phyloP scores from a whole-genome alignment of 192 early-diverging fungal genomes.

The Funneliformis mosseae region DNA sequence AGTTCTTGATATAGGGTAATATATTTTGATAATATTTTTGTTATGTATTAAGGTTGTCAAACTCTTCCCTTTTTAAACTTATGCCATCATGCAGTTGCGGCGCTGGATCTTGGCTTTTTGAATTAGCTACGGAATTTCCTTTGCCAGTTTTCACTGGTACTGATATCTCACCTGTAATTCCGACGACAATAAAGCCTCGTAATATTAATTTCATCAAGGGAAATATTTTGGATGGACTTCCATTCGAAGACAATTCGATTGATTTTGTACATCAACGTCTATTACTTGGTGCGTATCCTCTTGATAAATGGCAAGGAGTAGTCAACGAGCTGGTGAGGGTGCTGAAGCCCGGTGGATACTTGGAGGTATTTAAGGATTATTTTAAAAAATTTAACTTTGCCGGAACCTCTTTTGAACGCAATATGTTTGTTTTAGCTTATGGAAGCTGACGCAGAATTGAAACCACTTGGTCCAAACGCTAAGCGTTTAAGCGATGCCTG shows the following conservation, averaged over 20 bases:
- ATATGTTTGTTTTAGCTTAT: too few relatives aligned
- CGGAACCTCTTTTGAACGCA: too few relatives aligned
- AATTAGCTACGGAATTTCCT: constrained; percentile 53
- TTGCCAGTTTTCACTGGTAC: constrained; percentile 49
- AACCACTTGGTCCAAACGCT: too few relatives aligned
- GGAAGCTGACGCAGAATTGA: too few relatives aligned
- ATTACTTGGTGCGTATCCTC: constrained; percentile 43
- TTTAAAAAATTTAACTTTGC: too few relatives aligned
- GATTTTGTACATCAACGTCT: constrained; percentile 56
- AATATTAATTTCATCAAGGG: constrained; percentile 42
- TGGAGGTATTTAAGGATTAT: constrained; percentile 46
- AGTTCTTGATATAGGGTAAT: constrained; percentile 8
- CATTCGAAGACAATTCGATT: constrained; percentile 55
- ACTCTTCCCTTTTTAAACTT: background rate
- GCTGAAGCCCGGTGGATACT: constrained; percentile 54
- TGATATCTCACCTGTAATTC: constrained; percentile 49
- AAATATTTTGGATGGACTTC: constrained; percentile 39
- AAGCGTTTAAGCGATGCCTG: too few relatives aligned
- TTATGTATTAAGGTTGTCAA: background rate
- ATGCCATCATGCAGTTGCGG: background rate
- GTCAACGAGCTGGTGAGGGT: constrained; percentile 53
- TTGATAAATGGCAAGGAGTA: constrained; percentile 46
- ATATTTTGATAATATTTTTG: background rate
- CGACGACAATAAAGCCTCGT: constrained; percentile 40
- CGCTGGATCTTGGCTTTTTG: constrained; percentile 40